phyloP scores from a whole-genome alignment of 2,329 filamentous ascomycete genomes.

The Pyricularia sp. region DNA sequence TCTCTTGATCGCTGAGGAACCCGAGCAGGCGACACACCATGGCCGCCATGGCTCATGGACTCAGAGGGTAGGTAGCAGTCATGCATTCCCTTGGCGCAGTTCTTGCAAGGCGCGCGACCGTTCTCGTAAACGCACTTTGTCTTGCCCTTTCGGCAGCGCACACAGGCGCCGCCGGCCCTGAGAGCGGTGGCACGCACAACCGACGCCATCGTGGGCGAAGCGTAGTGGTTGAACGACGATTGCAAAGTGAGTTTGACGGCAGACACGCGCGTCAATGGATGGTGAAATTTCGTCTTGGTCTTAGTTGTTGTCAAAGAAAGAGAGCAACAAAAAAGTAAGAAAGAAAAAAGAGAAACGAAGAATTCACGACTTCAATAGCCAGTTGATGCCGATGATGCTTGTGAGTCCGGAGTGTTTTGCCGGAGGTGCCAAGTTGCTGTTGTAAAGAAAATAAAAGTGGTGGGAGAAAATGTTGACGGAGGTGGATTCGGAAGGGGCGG shows the following conservation, averaged over 20 bases:
- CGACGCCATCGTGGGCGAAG: constrained; percentile 28
- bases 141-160: constrained; percentile 55
- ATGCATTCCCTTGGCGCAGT: constrained; percentile 55
- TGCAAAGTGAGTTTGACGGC: not conserved
- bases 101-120: constrained; percentile 52
- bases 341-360: not conserved
- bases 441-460: not conserved
- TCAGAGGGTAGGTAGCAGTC: constrained; percentile 54
- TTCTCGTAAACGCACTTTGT: constrained; percentile 57
- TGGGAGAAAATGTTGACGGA: constrained; percentile 7
- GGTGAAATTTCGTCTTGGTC: not conserved
- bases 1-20: constrained; percentile 43
- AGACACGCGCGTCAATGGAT: not conserved
- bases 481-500: constrained; percentile 8
- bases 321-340: not conserved
- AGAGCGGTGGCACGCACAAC: constrained; percentile 50
- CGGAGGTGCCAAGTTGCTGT: not conserved
- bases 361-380: not conserved
- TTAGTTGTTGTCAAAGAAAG: not conserved
- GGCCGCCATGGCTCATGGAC: constrained; percentile 46
- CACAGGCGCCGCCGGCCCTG: constrained; percentile 50
- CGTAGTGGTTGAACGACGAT: not conserved
- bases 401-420: not conserved
- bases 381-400: not conserved
- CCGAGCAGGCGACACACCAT: constrained; percentile 48